These are phyloP conservation scores for Tolypocladium amazonense DNA, from an alignment of 2,329 filamentous ascomycete genomes.

Conservation along the genomic window DNA sequence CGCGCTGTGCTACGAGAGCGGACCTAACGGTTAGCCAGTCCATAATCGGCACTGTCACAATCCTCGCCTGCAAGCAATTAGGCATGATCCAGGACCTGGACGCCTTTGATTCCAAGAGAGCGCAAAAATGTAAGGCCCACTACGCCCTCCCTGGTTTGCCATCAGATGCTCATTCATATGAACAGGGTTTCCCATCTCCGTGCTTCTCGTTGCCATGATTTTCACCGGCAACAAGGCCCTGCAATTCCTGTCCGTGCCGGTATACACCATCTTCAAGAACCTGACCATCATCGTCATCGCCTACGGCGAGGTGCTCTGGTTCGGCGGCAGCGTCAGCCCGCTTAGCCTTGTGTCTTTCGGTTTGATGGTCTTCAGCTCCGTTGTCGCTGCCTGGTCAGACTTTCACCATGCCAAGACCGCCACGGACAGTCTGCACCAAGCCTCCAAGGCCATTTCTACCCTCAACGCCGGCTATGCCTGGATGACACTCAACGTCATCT, in stretches of 20 bases:
- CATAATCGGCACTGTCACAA: slow-evolving; percentile 77
- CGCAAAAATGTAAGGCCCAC: slow-evolving; percentile 67
- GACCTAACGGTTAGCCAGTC: slow-evolving; percentile 45
- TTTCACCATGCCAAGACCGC: slow-evolving; percentile 73
- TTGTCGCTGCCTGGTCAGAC: slow-evolving; percentile 95
- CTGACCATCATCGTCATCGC: slow-evolving; percentile 97
- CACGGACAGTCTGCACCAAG: slow-evolving; percentile 46
- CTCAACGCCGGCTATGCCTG: slow-evolving; percentile 92
- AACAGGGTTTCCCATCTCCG: slow-evolving; percentile 87
- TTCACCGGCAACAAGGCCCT: slow-evolving; percentile 95
- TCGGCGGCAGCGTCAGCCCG: slow-evolving; percentile 81
- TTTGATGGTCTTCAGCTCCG: slow-evolving; percentile 88
- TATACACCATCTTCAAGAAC: slow-evolving; percentile 99
- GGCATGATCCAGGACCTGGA: slow-evolving; percentile 75
- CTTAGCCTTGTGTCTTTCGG: slow-evolving; percentile 89
- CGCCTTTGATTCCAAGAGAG: slow-evolving; percentile 78
- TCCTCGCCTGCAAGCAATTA: slow-evolving; percentile 68
- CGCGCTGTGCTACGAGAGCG: neutral
- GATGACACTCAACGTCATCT: slow-evolving; percentile 97
- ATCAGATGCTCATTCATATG: neutral
- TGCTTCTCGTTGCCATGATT: slow-evolving; percentile 97
- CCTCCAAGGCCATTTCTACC: slow-evolving; percentile 70
- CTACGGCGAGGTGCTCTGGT: slow-evolving; percentile 97
- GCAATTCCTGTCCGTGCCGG: slow-evolving; percentile 91
- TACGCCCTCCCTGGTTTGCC: neutral